phyloP scores from a whole-genome alignment of 176 grass and related monocot genomes.

The Typha latifolia region DNA sequence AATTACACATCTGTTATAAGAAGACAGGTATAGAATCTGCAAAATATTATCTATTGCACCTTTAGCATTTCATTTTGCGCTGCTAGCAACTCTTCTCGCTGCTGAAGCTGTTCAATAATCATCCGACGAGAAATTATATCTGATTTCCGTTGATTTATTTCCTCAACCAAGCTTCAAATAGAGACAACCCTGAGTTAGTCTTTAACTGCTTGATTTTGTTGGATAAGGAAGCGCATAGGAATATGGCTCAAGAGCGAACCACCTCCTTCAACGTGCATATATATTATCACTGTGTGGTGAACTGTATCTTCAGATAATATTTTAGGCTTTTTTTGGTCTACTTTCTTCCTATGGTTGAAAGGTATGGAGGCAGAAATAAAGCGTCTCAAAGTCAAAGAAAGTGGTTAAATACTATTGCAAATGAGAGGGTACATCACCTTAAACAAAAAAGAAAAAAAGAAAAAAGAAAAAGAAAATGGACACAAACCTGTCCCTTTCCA shows the following conservation, averaged over 20 bases:
- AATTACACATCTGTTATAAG: neutral
- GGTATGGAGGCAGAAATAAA: too few relatives aligned
- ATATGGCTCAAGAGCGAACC: neutral
- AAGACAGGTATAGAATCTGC: neutral
- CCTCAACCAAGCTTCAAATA: constrained; percentile 55
- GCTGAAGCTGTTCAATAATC: constrained; percentile 56
- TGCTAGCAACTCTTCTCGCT: constrained; percentile 56
- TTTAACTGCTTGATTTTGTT: neutral
- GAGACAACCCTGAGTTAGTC: neutral
- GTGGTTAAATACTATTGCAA: too few relatives aligned
- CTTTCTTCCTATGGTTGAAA: too few relatives aligned
- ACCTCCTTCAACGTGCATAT: neutral
- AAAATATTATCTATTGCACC: constrained; percentile 26
- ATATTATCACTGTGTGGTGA: too few relatives aligned
- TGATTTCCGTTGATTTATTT: constrained; percentile 49
- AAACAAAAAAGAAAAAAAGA: neutral
- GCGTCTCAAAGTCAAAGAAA: too few relatives aligned
- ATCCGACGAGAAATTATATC: constrained; percentile 46
- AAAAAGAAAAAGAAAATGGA: too few relatives aligned
- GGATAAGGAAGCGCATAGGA: neutral
- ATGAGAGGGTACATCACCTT: neutral
- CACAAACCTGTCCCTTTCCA: constrained; percentile 51
- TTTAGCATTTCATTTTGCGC: constrained; percentile 64
- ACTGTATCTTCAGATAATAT: neutral
- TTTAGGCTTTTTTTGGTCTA: neutral